These are phyloP conservation scores for Aspergillus sp. DNA, from an alignment of 2,329 filamentous ascomycete species.

Conservation along the genomic window DNA sequence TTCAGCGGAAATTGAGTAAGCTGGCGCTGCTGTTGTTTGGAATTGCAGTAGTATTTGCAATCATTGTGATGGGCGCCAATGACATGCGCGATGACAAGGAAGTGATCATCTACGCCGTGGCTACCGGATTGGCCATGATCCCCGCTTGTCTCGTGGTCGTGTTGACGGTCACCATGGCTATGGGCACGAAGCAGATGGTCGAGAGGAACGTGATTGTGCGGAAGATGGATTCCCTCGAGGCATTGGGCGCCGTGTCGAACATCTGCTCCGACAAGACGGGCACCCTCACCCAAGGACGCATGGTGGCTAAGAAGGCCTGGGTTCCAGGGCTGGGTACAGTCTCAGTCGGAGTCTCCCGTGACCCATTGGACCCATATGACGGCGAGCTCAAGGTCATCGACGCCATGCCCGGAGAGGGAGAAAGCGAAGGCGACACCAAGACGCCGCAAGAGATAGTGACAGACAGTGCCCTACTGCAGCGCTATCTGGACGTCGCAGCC, in stretches of 20 bases:
- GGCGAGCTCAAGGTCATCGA: conserved; percentile 50
- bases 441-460: neutral
- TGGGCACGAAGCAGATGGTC: conserved; percentile 61
- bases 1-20: conserved; percentile 68
- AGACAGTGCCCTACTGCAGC: conserved; percentile 42
- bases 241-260: conserved; percentile 63
- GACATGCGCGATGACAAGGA: conserved; percentile 56
- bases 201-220: conserved; percentile 60
- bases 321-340: conserved; percentile 60
- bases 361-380: conserved; percentile 59
- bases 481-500: conserved; percentile 64
- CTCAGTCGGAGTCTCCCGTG: conserved; percentile 56
- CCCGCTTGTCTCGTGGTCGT: conserved; percentile 65
- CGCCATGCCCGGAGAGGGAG: neutral
- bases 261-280: conserved; percentile 62
- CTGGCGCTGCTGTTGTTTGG: conserved; percentile 67
- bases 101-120: conserved; percentile 67
- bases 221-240: conserved; percentile 59
- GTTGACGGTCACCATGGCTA: conserved; percentile 67
- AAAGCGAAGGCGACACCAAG: neutral
- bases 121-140: conserved; percentile 62
- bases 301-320: conserved; percentile 64
- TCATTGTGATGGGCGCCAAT: conserved; percentile 69
- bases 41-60: conserved; percentile 67
- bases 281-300: conserved; percentile 64